phyloP scores from a whole-genome alignment of 2,329 filamentous ascomycete species.

The Elsinoe arachidis region DNA sequence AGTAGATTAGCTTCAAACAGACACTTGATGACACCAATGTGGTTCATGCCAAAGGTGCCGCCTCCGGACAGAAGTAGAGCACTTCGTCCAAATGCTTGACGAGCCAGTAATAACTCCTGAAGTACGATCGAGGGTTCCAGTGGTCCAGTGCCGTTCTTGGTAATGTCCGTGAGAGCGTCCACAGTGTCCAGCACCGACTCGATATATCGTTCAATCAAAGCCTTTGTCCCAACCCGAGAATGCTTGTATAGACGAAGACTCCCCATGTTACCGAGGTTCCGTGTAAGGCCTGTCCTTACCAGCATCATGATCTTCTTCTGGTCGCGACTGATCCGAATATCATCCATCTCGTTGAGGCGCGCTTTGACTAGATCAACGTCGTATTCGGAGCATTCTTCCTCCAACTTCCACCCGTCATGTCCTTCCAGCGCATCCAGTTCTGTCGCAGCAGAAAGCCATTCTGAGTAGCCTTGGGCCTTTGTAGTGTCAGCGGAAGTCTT shows the following conservation, averaged over 20 bases:
- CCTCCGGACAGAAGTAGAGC: conserved; percentile 77
- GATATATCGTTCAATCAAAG: conserved; percentile 78
- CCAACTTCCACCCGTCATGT: conserved; percentile 72
- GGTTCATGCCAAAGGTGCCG: conserved; percentile 84
- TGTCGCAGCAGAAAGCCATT: conserved; percentile 68
- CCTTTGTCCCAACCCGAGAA: conserved; percentile 77
- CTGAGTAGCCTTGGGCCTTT: conserved; percentile 57
- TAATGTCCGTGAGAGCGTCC: conserved; percentile 56
- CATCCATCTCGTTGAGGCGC: conserved; percentile 64
- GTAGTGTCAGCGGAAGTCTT: conserved; percentile 16
- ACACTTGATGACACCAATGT: conserved; percentile 78
- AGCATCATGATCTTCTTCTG: conserved; percentile 69
- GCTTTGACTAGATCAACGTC: conserved; percentile 59
- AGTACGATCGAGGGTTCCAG: conserved; percentile 53
- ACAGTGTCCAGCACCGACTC: conserved; percentile 69
- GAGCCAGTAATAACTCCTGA: conserved; percentile 60
- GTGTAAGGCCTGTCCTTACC: conserved; percentile 68
- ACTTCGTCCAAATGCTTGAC: conserved; percentile 77
- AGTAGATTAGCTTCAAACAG: conserved; percentile 67
- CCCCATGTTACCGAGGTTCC: conserved; percentile 79
- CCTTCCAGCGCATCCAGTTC: conserved; percentile 73
- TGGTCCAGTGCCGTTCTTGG: conserved; percentile 32
- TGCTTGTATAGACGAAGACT: conserved; percentile 74
- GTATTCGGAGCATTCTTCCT: conserved; percentile 60
- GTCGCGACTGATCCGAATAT: conserved; percentile 63